Evolutionary conservation across 352 stramenopile species (phyloP).

Genomic region (Phytophthora quininea): DNA sequence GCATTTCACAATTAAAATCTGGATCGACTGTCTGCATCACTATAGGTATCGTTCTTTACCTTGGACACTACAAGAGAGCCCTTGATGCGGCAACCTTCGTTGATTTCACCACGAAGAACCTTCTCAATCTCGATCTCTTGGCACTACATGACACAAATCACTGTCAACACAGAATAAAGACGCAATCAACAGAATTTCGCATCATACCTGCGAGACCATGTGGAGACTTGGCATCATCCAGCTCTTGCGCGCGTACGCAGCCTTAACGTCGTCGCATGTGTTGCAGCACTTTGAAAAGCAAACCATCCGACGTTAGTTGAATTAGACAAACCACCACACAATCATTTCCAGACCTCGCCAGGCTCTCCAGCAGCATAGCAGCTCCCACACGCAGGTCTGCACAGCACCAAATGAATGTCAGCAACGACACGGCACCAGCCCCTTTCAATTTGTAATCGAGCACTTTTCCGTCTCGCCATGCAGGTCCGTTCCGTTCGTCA

Average conservation of each 20-base stretch:
- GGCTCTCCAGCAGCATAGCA: constrained; percentile 77
- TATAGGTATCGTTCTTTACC: constrained; percentile 27
- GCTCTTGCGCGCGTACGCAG: constrained; percentile 65
- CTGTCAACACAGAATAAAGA: neutral
- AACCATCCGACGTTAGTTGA: too few species aligned
- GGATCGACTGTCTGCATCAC: too few species aligned
- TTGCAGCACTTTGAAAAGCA: constrained; percentile 59
- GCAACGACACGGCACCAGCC: neutral
- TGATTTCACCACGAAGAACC: constrained; percentile 73
- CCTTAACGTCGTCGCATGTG: constrained; percentile 68
- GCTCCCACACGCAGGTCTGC: constrained; percentile 66
- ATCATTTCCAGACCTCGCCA: constrained; percentile 40
- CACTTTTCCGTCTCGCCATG: constrained; percentile 57
- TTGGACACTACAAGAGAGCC: constrained; percentile 79
- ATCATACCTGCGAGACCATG: constrained; percentile 58
- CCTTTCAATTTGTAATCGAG: constrained; percentile 2
- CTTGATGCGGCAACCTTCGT: constrained; percentile 81
- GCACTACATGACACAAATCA: constrained; percentile 37
- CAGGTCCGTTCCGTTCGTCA: constrained; percentile 75
- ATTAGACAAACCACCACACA: neutral
- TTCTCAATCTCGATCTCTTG: constrained; percentile 81
- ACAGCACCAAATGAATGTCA: constrained; percentile 8
- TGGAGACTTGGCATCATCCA: constrained; percentile 86
- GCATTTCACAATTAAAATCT: neutral
- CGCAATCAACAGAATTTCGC: neutral